phyloP scores from a whole-genome alignment of 2,329 filamentous ascomycete genomes.

The Mycogone perniciosa region DNA sequence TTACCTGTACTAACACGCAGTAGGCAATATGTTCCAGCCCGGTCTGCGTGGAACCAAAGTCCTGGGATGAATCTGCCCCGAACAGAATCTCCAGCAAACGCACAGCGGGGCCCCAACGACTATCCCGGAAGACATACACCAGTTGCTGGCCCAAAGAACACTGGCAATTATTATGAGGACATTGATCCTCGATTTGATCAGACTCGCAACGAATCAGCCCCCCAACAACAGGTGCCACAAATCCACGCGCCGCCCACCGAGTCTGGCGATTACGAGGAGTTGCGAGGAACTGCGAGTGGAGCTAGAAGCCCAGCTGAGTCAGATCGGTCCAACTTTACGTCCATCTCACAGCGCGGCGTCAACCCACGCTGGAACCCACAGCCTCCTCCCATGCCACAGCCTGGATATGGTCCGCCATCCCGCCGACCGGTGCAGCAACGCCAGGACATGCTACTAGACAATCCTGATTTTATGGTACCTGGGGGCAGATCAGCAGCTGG shows the following conservation, averaged over 20 bases:
- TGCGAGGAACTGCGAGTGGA: conserved; percentile 44
- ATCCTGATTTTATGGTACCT: conserved; percentile 79
- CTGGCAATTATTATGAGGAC: conserved; percentile 77
- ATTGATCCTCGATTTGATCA: conserved; percentile 74
- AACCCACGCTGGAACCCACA: conserved; percentile 79
- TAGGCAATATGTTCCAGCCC: conserved; percentile 49
- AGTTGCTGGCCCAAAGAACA: conserved; percentile 24
- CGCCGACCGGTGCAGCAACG: conserved; percentile 46
- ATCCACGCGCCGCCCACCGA: conserved; percentile 26
- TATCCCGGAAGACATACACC: conserved; percentile 30
- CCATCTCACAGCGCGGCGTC: conserved; percentile 77
- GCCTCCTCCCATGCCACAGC: conserved; percentile 36
- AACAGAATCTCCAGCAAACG: conserved; percentile 39
- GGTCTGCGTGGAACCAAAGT: conserved; percentile 49
- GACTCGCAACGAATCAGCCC: conserved; percentile 20
- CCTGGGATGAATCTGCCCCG: conserved; percentile 39
- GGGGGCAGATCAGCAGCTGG: conserved; percentile 28
- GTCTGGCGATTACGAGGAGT: conserved; percentile 51
- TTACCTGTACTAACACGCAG: background rate
- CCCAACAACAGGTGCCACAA: conserved; percentile 4
- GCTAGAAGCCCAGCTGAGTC: conserved; percentile 68
- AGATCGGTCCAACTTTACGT: conserved; percentile 81
- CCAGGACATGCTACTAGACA: conserved; percentile 70
- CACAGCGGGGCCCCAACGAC: conserved; percentile 21
- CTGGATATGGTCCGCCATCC: conserved; percentile 36